Base-by-base conservation (phyloP, 768 basidiomycete genomes). In the Podaxis carcinomalis region DNA sequence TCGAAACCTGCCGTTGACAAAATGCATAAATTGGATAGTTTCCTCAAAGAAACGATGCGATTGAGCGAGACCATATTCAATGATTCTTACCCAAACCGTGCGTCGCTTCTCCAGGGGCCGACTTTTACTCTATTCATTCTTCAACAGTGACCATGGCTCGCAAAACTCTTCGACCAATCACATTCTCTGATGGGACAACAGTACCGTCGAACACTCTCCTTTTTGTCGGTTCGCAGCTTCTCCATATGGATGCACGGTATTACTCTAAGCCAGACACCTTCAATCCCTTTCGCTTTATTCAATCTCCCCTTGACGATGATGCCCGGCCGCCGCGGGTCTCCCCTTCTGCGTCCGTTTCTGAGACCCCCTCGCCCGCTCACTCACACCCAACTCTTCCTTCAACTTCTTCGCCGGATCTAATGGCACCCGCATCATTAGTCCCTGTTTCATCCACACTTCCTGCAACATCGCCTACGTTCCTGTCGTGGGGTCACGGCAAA, bases 21-120 rank as follows among this genome's bases (percentile, higher is more conserved):
- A 51, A 77, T 82, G 77, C 68, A 62, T 51, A 75, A 71, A 63
- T 46, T 80, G 4, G 82, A 83, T 57, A 80, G 80, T 62, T 80
- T 83, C 63, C 52, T 84, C 16, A 78, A 75, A 62, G 81, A 82
- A 65, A 70, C 73, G 4, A 72, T 75, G 69, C 69, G 79, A 4
- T 27, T 77, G 36, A 68, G 64, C 47, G 72, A 69, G 3, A 63
- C 74, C 35, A 63, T 68, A 28, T 63, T 63, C 2, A 35, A 69
- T 69, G 50, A 49, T 67, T 65, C 3, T 16, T 42, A 14, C 27
- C 51, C 28, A 27, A 37, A 52, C 53, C 40, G 59, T 54, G 9
- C 9, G 25, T 28, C 5, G 1, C 9, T 23, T 10, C 47, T 49
- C 21, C 47, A 49, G 19, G 19, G n/a, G n/a, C 4, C 42, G 19